A percentile compares a stretch with the other conserved stretches of the same genome.
phyloP scores from a whole-genome alignment of 441 rosid genomes.

The Pelargonium myrrhifolium region DNA sequence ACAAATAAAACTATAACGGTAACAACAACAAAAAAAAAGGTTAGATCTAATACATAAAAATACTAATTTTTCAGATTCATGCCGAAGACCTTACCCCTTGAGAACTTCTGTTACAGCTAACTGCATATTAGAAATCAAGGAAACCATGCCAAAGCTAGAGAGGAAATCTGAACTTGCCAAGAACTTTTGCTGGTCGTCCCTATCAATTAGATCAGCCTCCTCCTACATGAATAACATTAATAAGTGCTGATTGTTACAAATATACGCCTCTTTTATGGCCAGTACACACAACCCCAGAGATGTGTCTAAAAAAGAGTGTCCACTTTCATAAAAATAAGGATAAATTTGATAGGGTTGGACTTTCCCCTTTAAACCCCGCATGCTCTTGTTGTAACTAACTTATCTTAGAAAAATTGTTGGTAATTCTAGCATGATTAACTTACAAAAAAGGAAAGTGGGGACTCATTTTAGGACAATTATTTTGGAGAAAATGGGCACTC shows the following conservation, averaged over 20 bases:
- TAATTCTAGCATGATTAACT: no score
- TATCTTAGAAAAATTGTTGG: no score
- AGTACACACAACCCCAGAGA: no score
- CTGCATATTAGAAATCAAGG: conserved; percentile 52
- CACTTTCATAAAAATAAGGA: no score
- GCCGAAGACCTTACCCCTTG: conserved; percentile 43
- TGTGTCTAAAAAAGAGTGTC: no score
- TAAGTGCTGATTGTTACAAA: neutral
- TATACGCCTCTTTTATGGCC: no score
- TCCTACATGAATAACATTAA: conserved; percentile 38
- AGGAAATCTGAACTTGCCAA: conserved; percentile 77
- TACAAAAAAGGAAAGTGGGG: no score
- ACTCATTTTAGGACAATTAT: no score
- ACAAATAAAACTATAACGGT: neutral
- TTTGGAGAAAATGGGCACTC: no score
- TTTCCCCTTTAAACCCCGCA: no score
- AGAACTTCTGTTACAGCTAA: conserved; percentile 56
- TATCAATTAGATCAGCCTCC: conserved; percentile 53
- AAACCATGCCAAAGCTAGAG: conserved; percentile 48
- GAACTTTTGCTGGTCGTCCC: conserved; percentile 66
- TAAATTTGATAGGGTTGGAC: no score
- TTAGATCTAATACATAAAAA: neutral
- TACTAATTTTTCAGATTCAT: neutral
- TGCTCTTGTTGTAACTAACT: no score
- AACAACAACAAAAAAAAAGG: neutral